These are phyloP conservation scores for Boechera retrofracta DNA, from an alignment of 345 rosid species.

Conservation along the genomic window DNA sequence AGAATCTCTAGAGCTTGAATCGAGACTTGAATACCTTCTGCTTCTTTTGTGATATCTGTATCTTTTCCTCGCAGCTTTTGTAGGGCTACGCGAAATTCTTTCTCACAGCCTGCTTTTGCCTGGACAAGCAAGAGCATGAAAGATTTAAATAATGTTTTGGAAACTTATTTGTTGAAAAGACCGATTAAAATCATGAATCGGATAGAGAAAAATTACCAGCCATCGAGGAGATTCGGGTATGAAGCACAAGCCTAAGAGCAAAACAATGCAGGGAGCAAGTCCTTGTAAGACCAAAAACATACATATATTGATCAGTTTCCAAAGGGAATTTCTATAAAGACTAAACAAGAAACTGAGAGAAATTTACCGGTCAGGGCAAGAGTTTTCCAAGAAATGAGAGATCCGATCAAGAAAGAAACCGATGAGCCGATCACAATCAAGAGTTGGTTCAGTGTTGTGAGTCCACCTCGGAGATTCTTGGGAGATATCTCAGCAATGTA, in stretches of 20 bases:
- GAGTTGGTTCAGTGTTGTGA: slow-evolving; percentile 85
- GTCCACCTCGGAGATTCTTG: slow-evolving; percentile 86
- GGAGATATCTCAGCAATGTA: slow-evolving; percentile 95
- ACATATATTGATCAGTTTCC: slow-evolving; percentile 23
- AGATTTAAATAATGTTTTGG: not conserved
- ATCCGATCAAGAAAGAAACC: slow-evolving; percentile 65
- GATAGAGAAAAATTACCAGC: slow-evolving; percentile 61
- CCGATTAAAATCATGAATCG: not conserved
- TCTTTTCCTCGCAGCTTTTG: slow-evolving; percentile 72
- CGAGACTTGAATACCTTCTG: slow-evolving; percentile 70
- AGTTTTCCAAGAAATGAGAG: slow-evolving; percentile 72
- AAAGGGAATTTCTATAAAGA: not conserved
- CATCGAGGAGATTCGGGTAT: slow-evolving; percentile 94
- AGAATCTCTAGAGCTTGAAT: slow-evolving; percentile 62
- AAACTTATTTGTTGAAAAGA: not conserved
- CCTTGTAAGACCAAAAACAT: slow-evolving; percentile 52
- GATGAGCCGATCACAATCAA: slow-evolving; percentile 82
- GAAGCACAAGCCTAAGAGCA: slow-evolving; percentile 71
- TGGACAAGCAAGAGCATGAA: slow-evolving; percentile 37
- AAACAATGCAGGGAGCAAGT: slow-evolving; percentile 68
- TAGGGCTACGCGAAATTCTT: slow-evolving; percentile 69
- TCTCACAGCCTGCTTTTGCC: slow-evolving; percentile 74
- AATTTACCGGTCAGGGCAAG: slow-evolving; percentile 77
- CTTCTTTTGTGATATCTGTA: slow-evolving; percentile 70
- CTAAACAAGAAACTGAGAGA: not conserved